Conservation (phyloP, 441 rosid genomes). For the Dalechampia spathulata region DNA sequence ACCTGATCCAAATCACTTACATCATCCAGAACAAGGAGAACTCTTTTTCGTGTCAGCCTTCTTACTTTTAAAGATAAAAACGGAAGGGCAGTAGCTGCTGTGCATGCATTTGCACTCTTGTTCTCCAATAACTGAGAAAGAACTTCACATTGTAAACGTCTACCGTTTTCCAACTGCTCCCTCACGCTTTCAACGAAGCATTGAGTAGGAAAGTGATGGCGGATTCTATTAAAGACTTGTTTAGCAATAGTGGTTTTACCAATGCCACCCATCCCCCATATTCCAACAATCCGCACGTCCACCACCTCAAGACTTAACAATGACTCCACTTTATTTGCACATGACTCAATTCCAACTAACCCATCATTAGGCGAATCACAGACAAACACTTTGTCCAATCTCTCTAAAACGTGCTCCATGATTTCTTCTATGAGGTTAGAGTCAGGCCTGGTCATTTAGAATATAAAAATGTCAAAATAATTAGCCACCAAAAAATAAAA, state of each 20-base stretch:
- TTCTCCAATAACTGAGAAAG: not conserved
- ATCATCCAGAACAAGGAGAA: conserved; percentile 13
- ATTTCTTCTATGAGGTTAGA: not conserved
- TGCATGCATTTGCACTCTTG: not conserved
- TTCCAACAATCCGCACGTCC: conserved; percentile 2
- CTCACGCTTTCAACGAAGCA: not conserved
- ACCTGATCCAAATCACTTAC: not conserved
- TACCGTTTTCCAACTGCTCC: not conserved
- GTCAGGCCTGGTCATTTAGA: conserved; percentile 1
- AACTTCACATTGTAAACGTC: not conserved
- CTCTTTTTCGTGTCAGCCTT: not conserved
- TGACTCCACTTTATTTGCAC: not conserved
- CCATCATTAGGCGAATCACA: not conserved
- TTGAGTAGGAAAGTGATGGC: not conserved
- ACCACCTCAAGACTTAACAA: not conserved
- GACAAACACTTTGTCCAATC: not conserved
- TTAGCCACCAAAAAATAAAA: not conserved
- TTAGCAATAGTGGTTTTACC: conserved; percentile 10
- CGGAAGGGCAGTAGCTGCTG: not conserved
- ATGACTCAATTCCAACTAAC: conserved; percentile 13
- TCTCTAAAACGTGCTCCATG: not conserved
- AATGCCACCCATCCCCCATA: conserved; percentile 14
- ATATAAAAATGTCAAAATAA: not conserved
- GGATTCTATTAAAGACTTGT: not conserved
- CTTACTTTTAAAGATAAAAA: not conserved